Conservation (phyloP, 108 stramenopile species). For the Nitzschia palea region DNA sequence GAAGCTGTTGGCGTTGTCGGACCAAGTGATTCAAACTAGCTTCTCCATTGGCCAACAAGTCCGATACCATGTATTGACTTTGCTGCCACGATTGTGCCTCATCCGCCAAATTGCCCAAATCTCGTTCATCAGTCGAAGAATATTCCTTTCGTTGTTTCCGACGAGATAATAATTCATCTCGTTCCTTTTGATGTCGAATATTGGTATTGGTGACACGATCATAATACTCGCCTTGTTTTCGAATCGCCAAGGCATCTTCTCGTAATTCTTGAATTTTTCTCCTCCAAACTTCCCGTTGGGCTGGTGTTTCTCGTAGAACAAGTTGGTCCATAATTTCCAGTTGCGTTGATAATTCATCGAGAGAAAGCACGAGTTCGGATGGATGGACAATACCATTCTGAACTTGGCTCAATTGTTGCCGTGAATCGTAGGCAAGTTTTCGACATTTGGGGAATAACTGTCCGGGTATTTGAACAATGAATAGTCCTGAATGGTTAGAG, state of each 20-base stretch:
- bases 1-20: conserved; percentile 64
- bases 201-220: conserved; percentile 69
- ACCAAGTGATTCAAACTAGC: conserved; percentile 57
- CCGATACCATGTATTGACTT: conserved; percentile 68
- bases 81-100: conserved; percentile 67
- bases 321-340: conserved; percentile 74
- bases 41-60: conserved; percentile 64
- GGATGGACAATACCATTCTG: conserved; percentile 70
- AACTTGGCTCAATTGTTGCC: conserved; percentile 81
- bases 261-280: conserved; percentile 80
- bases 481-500: no score
- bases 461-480: conserved; percentile 9
- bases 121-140: conserved; percentile 38
- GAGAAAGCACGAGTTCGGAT: conserved; percentile 69
- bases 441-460: conserved; percentile 84
- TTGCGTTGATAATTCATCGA: conserved; percentile 78
- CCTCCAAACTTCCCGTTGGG: conserved; percentile 82
- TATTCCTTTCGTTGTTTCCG: conserved; percentile 31
- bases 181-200: conserved; percentile 68
- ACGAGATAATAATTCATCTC: conserved; percentile 72
- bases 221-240: conserved; percentile 65
- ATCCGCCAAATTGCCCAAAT: conserved; percentile 67
- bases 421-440: conserved; percentile 84
- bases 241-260: conserved; percentile 64
- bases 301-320: conserved; percentile 70